A percentile compares a stretch with the other conserved stretches of the same genome.
phyloP scores from a whole-genome alignment of 768 basidiomycete species.

The Leucogyrophana mollusca region DNA sequence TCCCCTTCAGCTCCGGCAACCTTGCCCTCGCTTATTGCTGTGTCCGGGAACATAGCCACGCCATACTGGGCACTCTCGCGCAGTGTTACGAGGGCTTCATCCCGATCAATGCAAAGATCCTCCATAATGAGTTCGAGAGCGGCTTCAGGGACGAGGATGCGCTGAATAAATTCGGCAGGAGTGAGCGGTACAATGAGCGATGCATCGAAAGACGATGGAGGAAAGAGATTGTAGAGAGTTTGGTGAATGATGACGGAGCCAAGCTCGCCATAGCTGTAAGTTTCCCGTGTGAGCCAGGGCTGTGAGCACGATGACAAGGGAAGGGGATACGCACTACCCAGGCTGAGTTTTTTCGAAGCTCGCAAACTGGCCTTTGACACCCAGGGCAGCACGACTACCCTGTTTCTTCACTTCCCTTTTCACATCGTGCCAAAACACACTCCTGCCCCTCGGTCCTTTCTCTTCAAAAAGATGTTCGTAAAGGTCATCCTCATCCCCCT shows the following conservation, averaged over 20 bases:
- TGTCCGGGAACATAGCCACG: slow-evolving; percentile 76
- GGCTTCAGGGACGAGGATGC: slow-evolving; percentile 88
- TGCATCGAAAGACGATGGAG: slow-evolving; percentile 55
- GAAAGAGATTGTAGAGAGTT: slow-evolving; percentile 73
- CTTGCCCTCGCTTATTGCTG: slow-evolving; percentile 26
- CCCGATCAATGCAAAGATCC: slow-evolving; percentile 53
- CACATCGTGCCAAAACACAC: slow-evolving; percentile 70
- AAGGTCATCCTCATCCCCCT: slow-evolving; percentile 13
- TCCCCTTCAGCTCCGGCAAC: slow-evolving; percentile 35
- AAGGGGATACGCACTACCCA: slow-evolving; percentile 64
- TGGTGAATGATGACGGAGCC: slow-evolving; percentile 82
- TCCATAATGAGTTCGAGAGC: slow-evolving; percentile 79
- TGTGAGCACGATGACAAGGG: background rate
- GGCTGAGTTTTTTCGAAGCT: slow-evolving; percentile 83
- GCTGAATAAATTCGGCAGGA: slow-evolving; percentile 73
- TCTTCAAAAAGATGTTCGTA: slow-evolving; percentile 1
- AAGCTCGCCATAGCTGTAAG: slow-evolving; percentile 76
- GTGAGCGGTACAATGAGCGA: slow-evolving; percentile 62
- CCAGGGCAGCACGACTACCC: slow-evolving; percentile 63
- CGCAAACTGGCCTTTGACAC: slow-evolving; percentile 72
- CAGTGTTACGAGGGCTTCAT: slow-evolving; percentile 56
- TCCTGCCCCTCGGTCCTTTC: slow-evolving; percentile 34
- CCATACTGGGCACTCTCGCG: slow-evolving; percentile 82
- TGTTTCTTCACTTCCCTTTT: slow-evolving; percentile 60
- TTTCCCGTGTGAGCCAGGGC: background rate